These are phyloP conservation scores for Puccinia triticina DNA, from an alignment of 1,284 basidiomycete species.

Conservation along the genomic window DNA sequence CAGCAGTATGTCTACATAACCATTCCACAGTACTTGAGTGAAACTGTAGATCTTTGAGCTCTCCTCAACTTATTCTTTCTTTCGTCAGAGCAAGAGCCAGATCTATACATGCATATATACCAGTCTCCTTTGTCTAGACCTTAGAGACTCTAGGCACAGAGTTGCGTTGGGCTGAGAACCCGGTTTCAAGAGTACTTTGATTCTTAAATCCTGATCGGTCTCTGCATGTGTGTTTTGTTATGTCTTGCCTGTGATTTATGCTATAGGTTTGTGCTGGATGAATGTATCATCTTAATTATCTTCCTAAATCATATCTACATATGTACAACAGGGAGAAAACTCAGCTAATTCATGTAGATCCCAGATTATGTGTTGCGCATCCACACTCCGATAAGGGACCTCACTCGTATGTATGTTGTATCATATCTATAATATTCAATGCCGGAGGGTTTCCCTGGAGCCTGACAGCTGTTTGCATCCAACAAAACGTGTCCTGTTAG, in stretches of 20 bases:
- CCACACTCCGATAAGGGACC: not conserved
- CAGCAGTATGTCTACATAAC: not conserved
- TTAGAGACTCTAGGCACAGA: not conserved
- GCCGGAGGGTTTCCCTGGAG: not conserved
- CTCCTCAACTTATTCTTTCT: constrained; percentile 3
- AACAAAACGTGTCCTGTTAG: not conserved
- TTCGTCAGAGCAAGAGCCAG: constrained; percentile 2
- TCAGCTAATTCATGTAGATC: not conserved
- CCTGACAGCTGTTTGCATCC: not conserved
- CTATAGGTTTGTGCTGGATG: too few relatives aligned
- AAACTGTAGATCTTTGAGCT: not conserved
- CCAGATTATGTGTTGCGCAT: not conserved
- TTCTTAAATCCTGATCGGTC: too few relatives aligned
- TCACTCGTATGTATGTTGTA: not conserved
- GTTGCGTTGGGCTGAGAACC: not conserved
- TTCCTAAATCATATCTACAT: not conserved
- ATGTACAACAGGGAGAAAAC: not conserved
- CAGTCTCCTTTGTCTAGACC: too few relatives aligned
- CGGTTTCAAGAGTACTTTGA: too few relatives aligned
- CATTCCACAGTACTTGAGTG: not conserved
- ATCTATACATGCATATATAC: too few relatives aligned
- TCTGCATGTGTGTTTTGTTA: too few relatives aligned
- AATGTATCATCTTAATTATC: not conserved
- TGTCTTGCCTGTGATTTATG: too few relatives aligned
- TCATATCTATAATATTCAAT: not conserved